Evolutionary conservation across 2,329 filamentous ascomycete species (phyloP), one percentile per base, ranked within the genome.

Genomic region (Dactylonectria estremocensis): DNA sequence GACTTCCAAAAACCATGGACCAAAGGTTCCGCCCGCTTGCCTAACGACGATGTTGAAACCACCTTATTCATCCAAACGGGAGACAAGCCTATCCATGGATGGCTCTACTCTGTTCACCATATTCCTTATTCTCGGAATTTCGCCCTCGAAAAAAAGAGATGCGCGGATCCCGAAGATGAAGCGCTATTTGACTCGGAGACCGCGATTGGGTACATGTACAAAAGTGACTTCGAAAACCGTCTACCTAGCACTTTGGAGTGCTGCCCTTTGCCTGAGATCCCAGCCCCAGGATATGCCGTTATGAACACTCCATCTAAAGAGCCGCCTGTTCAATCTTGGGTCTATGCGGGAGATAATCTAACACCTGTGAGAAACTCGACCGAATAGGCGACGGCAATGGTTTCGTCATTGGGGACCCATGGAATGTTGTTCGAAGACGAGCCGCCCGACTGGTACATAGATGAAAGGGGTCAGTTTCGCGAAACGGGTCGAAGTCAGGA

Each of bases 361-460:
- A 16, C 16, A 16, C n/a, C 48, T 48, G 53, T 14, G 43, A 56
- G 24, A 52, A 53, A 72, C 53, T 73, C 73, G 35, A 63, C 66
- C 43, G 73, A 69, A 31, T 75, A 69, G 73, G 73, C 61, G 54
- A 67, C 68, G 52, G 54, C 61, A 35, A 50, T 75, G 52, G 53
- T 73, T 56, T 60, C 67, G 48, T 49, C 37, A 20, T 58, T 75
- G 59, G 64, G 65, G 48, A 65, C 46, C 16, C 52, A 33, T 46
- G 45, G 50, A 3, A 40, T 74, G 8, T 45, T 75, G 60, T 66
- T 73, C 14, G 72, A 73, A 18, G 56, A 70, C 13, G 69, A 69
- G 14, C 70, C 73, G 1, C 24, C 52, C 3, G 73, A 73, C 28
- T 75, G 73, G 73, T 73, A 74, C 58, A 64, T 75, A 31, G 73